phyloP scores from a whole-genome alignment of 257 asterid genomes.

The Thymus mandschuricus region DNA sequence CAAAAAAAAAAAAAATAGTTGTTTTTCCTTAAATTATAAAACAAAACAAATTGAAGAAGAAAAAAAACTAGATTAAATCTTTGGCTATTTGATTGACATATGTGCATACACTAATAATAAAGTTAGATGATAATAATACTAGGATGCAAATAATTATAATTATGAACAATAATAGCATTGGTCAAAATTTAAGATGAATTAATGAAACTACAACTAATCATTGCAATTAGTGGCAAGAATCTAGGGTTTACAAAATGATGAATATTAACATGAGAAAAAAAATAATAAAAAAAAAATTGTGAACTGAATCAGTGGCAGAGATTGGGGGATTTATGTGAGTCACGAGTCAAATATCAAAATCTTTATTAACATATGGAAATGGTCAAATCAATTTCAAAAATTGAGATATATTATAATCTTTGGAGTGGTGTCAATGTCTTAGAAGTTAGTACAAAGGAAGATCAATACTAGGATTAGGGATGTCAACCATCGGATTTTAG shows the following conservation, averaged over 20 bases:
- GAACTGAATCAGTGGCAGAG: slow-evolving; percentile 14
- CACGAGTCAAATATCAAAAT: neutral
- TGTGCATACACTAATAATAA: neutral
- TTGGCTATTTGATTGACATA: neutral
- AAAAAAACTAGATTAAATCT: neutral
- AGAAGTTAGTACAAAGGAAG: too few species aligned
- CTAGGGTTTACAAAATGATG: slow-evolving; percentile 12
- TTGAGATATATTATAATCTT: neutral
- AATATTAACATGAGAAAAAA: neutral
- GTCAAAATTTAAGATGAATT: too few species aligned
- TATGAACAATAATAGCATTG: neutral
- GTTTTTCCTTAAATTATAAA: too few species aligned
- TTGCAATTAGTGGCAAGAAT: slow-evolving; percentile 26
- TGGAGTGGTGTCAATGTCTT: neutral
- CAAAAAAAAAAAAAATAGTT: neutral
- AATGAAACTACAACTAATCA: neutral
- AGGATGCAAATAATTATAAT: neutral
- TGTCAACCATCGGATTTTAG: too few species aligned
- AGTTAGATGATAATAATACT: neutral
- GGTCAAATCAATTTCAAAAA: slow-evolving; percentile 2
- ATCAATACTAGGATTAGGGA: too few species aligned
- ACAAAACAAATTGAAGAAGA: neutral
- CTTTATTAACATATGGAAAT: neutral
- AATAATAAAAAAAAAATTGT: neutral
- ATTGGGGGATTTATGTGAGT: neutral